Base-by-base conservation (phyloP, 805 yeast genomes). In the Cyberlindnera euphorbiae region DNA sequence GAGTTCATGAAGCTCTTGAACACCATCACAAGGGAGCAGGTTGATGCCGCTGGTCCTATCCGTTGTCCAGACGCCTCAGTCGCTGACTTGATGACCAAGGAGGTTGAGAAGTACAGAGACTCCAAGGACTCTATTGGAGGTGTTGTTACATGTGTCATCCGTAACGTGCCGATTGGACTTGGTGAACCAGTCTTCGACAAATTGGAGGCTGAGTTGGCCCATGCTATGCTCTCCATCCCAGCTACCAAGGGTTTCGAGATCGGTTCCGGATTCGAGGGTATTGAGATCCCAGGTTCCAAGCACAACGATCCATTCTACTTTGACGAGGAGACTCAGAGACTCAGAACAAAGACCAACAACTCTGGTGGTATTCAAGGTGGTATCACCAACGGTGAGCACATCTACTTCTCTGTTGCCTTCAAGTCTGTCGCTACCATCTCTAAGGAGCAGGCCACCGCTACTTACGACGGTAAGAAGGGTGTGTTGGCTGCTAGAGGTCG, bases 341-440 rank as follows among this genome's bases (percentile, higher is more conserved):
- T 93, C 57, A 82, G 90, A 62, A 93, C 98, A 17, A 71, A 60
- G 51, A 89, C 97, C 14, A 93, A 93, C 68, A 79, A 82, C 63
- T 84, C 95, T 13, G 98, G 97, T 52, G 98, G 98, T 66, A 77
- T 88, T 45, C 98, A 93, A 70, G 98, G 98, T 56, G 98, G 98
- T 57, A 93, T 93, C 57, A 68, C 95, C 35, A 93, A 93, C 59
- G 98, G 98, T 51, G 98, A 93, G 64, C 73, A 84, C 64, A 84
- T 93, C 55, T 93, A 83, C 68, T 93, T 93, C 63, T 82, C 85
- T 17, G 90, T 93, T 30, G 97, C 97, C 4, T 93, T 93, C 77
- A 93, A 93, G 69, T 89, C 97, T 3, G 97, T 96, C 13, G 98
- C 98, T 33, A 93, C 98, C 28, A 93, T 93, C 50, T 79, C 93